These are phyloP conservation scores for Mycena maculata DNA, from an alignment of 768 basidiomycete species.

Conservation along the genomic window DNA sequence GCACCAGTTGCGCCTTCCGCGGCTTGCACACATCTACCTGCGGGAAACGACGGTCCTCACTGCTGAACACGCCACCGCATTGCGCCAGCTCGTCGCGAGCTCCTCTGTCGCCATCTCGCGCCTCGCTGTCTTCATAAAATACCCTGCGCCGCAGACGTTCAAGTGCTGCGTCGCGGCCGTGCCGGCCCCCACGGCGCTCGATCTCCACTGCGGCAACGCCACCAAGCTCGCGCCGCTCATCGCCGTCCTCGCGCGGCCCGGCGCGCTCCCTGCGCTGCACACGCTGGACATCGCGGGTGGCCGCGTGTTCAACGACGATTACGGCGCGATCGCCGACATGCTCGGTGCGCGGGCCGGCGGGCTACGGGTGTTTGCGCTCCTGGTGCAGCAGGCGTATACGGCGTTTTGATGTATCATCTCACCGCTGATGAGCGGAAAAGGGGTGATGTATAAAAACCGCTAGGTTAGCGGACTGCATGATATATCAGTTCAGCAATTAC, in stretches of 20 bases:
- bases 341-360: neutral
- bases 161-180: slow-evolving; percentile 1
- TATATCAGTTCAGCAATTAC: no score
- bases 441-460: no score
- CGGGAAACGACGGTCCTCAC: slow-evolving; percentile 11
- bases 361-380: slow-evolving; percentile 3
- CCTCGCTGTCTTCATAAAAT: slow-evolving; percentile 11
- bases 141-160: slow-evolving; percentile 13
- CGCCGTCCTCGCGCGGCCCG: neutral
- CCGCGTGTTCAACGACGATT: slow-evolving; percentile 18
- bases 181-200: neutral
- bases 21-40: slow-evolving; percentile 7
- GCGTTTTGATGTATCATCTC: no score
- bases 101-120: slow-evolving; percentile 1
- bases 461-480: no score
- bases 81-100: neutral
- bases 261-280: neutral
- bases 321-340: slow-evolving; percentile 3
- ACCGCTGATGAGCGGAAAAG: no score
- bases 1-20: slow-evolving; percentile 3
- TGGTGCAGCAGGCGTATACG: no score
- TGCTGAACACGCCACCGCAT: neutral
- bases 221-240: slow-evolving; percentile 4
- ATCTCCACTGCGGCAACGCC: slow-evolving; percentile 23
- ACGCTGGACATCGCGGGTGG: slow-evolving; percentile 16